These are phyloP conservation scores for Microcyclospora pomicola DNA, from an alignment of 2,329 filamentous ascomycete species.

Conservation along the genomic window DNA sequence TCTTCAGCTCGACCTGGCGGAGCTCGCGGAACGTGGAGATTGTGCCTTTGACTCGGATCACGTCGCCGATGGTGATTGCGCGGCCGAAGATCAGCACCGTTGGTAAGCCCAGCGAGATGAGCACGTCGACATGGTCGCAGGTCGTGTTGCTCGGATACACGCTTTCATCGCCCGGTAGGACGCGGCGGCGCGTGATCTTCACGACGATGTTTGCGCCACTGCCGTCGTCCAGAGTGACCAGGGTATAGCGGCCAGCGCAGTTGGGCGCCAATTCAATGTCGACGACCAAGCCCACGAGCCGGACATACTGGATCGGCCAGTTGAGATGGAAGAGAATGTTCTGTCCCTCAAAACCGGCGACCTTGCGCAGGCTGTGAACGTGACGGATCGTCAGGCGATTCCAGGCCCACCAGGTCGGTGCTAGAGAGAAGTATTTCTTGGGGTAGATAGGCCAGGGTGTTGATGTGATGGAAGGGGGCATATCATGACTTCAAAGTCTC, in stretches of 20 bases:
- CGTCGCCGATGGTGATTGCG: slow-evolving; percentile 31
- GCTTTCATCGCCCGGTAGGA: slow-evolving; percentile 17
- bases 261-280: slow-evolving; percentile 21
- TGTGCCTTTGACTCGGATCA: slow-evolving; percentile 44
- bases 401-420: slow-evolving; percentile 49
- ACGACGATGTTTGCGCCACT: slow-evolving; percentile 46
- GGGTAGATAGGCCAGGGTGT: slow-evolving; percentile 33
- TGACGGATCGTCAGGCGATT: slow-evolving; percentile 45
- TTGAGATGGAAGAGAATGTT: slow-evolving; percentile 43
- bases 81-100: slow-evolving; percentile 28
- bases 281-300: slow-evolving; percentile 32
- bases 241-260: slow-evolving; percentile 25
- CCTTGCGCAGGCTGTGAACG: slow-evolving; percentile 38
- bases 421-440: slow-evolving; percentile 44
- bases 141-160: slow-evolving; percentile 23
- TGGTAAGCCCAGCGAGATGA: slow-evolving; percentile 26
- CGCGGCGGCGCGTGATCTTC: slow-evolving; percentile 30
- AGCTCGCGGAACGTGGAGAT: slow-evolving; percentile 36
- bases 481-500: slow-evolving; percentile 7
- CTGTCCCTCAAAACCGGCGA: slow-evolving; percentile 40
- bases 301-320: slow-evolving; percentile 36
- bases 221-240: slow-evolving; percentile 47
- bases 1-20: slow-evolving; percentile 42
- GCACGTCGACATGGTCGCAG: slow-evolving; percentile 27
- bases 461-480: slow-evolving; percentile 16